Evolutionary conservation across 2,329 filamentous ascomycete species (phyloP).

Genomic region (Aspergillus unguis): DNA sequence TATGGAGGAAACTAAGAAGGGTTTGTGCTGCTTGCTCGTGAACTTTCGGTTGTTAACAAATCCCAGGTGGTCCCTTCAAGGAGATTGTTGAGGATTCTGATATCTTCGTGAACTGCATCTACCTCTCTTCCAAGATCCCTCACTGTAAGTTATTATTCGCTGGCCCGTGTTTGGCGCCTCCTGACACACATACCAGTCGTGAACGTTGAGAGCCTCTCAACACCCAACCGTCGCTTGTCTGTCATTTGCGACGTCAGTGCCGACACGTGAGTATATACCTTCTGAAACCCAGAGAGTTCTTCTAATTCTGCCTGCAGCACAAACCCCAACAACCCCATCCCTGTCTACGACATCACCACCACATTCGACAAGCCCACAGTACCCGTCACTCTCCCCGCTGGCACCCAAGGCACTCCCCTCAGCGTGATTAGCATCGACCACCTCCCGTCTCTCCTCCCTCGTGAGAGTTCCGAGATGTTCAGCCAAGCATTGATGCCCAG

Average conservation of each 20-base stretch:
- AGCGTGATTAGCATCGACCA: slow-evolving; percentile 87
- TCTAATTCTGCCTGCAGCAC: slow-evolving; percentile 30
- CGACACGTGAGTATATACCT: slow-evolving; percentile 32
- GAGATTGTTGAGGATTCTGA: slow-evolving; percentile 68
- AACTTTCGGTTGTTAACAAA: slow-evolving; percentile 16
- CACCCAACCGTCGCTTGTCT: slow-evolving; percentile 66
- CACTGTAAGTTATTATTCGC: slow-evolving; percentile 49
- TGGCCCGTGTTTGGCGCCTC: neutral
- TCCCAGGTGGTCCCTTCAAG: slow-evolving; percentile 64
- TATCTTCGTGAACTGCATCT: slow-evolving; percentile 86
- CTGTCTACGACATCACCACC: slow-evolving; percentile 79
- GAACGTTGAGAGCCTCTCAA: slow-evolving; percentile 64
- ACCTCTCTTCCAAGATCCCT: slow-evolving; percentile 73
- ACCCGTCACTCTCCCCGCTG: slow-evolving; percentile 54
- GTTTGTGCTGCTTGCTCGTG: slow-evolving; percentile 27
- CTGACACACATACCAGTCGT: slow-evolving; percentile 49
- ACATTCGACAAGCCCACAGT: slow-evolving; percentile 89
- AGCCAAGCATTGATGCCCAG: slow-evolving; percentile 73
- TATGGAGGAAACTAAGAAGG: slow-evolving; percentile 71
- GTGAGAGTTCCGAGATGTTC: slow-evolving; percentile 85
- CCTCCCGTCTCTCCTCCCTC: slow-evolving; percentile 74
- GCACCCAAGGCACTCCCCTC: slow-evolving; percentile 58
- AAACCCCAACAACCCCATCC: slow-evolving; percentile 52
- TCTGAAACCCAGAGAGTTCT: neutral
- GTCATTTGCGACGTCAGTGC: slow-evolving; percentile 73